Evolutionary conservation across 805 yeast genomes (phyloP).

Genomic region (Metschnikowia continentalis): DNA sequence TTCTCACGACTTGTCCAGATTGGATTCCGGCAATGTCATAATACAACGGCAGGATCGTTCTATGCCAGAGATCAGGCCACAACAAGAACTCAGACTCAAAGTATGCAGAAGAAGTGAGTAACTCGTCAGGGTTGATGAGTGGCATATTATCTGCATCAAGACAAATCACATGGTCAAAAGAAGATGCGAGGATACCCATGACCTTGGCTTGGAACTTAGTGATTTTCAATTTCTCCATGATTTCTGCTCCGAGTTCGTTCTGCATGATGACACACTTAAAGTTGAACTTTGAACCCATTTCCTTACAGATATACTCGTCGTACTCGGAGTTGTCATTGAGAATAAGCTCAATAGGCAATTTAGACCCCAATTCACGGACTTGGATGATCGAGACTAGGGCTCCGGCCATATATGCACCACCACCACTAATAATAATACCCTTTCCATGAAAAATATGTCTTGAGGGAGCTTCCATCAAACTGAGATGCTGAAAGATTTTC

Average conservation of each 20-base stretch:
- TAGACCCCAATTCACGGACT: constrained; percentile 28
- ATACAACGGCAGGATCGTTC: constrained; percentile 28
- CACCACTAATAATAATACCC: constrained; percentile 34
- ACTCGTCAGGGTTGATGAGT: constrained; percentile 26
- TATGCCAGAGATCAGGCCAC: constrained; percentile 38
- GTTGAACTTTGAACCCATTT: constrained; percentile 22
- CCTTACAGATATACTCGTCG: constrained; percentile 26
- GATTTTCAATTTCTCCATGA: constrained; percentile 15
- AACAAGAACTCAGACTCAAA: constrained; percentile 24
- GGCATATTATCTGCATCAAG: constrained; percentile 35
- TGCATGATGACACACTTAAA: constrained; percentile 27
- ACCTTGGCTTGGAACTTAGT: constrained; percentile 28
- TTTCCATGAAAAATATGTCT: constrained; percentile 23
- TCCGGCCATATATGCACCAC: constrained; percentile 24
- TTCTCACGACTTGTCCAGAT: constrained; percentile 26
- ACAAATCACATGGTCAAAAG: constrained; percentile 30
- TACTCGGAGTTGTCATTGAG: constrained; percentile 23
- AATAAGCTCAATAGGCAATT: constrained; percentile 33
- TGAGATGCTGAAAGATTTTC: constrained; percentile 22
- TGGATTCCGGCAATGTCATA: constrained; percentile 30
- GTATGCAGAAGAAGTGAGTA: constrained; percentile 24
- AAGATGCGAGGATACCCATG: constrained; percentile 29
- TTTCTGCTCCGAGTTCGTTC: constrained; percentile 21
- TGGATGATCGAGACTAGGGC: constrained; percentile 28
- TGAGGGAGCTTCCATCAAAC: constrained; percentile 23